Evolutionary conservation across 2,329 filamentous ascomycete genomes (phyloP).

Genomic region (Verticillium alfalfae): DNA sequence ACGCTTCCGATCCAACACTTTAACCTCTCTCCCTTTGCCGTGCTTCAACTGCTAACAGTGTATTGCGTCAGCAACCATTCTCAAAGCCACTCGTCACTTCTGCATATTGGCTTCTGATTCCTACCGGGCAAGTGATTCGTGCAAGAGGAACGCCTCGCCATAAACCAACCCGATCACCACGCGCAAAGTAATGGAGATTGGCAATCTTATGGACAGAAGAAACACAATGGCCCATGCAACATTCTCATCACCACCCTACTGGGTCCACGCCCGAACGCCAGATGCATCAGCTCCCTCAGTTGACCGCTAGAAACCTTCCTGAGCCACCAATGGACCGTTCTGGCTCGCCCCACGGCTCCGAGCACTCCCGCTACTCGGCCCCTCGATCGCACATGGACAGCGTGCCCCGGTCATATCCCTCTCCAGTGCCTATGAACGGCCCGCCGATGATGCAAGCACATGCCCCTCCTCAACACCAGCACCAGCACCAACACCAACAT

Average conservation of each 20-base stretch:
- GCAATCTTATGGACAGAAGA: conserved; percentile 47
- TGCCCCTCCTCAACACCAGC: conserved; percentile 34
- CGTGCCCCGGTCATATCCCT: conserved; percentile 45
- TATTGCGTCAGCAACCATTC: too few species aligned
- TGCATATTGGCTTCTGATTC: too few species aligned
- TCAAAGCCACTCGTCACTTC: neutral
- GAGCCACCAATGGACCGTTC: conserved; percentile 42
- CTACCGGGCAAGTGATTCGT: neutral
- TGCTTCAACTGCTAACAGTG: too few species aligned
- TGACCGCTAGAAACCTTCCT: conserved; percentile 15
- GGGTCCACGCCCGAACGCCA: conserved; percentile 18
- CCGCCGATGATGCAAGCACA: conserved; percentile 21
- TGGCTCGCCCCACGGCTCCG: conserved; percentile 54
- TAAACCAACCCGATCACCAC: neutral
- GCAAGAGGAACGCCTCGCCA: neutral
- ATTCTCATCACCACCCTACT: conserved; percentile 21
- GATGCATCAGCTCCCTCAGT: conserved; percentile 17
- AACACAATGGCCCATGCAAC: conserved; percentile 24
- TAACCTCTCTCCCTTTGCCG: too few species aligned
- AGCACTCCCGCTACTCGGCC: conserved; percentile 49
- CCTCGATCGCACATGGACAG: conserved; percentile 35
- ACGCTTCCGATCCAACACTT: too few species aligned
- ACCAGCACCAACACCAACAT: conserved; percentile 6
- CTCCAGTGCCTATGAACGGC: conserved; percentile 44
- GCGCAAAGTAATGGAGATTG: conserved; percentile 43